A percentile compares a stretch with the other conserved stretches of the same genome.
Evolutionary conservation across 208 protist species (phyloP).

Genomic region (Trichomonas gallinae): DNA sequence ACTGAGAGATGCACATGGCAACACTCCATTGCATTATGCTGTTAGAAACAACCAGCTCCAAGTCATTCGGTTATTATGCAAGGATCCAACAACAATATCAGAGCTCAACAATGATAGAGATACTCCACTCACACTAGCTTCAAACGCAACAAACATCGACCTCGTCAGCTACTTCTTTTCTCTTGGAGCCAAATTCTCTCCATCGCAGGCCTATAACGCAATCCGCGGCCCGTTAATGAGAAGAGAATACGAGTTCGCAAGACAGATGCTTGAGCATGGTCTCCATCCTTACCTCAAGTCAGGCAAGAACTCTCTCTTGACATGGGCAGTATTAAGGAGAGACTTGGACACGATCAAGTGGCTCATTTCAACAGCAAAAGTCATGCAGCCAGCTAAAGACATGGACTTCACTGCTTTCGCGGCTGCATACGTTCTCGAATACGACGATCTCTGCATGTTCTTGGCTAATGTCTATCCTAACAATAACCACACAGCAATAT

Average conservation of each 20-base stretch:
- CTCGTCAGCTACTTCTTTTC: neutral
- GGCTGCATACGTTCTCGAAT: neutral
- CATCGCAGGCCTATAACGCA: neutral
- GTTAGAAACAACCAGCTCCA: neutral
- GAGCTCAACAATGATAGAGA: neutral
- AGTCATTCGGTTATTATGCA: neutral
- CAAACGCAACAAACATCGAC: neutral
- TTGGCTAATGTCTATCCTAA: neutral
- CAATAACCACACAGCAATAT: neutral
- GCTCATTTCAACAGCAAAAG: neutral
- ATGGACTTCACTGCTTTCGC: neutral
- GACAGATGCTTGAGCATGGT: neutral
- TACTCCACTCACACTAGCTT: neutral
- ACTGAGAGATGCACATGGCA: neutral
- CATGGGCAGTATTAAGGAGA: neutral
- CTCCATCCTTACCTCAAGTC: neutral
- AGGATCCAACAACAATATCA: neutral
- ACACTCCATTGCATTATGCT: conserved; percentile 3
- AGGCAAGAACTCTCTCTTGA: neutral
- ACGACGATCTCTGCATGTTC: neutral
- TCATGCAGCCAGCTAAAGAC: neutral
- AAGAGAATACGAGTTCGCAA: neutral
- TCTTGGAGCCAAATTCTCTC: neutral
- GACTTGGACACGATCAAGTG: neutral
- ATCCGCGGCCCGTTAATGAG: neutral